Percentiles rank a stretch among this genome's conserved stretches.
phyloP scores from a whole-genome alignment of 805 yeast genomes.

The Zygotorulaspora sp. region DNA sequence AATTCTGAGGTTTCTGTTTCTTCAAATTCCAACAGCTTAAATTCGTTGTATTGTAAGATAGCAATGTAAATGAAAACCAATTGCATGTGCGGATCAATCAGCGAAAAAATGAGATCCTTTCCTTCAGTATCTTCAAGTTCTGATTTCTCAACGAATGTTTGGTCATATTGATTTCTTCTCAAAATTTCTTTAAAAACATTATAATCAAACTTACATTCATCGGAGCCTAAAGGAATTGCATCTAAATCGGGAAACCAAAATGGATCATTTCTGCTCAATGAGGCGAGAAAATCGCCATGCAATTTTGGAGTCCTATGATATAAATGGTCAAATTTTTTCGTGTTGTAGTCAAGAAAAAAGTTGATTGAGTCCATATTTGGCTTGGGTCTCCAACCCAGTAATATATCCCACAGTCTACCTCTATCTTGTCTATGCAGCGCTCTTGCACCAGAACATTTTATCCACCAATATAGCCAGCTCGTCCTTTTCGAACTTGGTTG shows the following conservation, averaged over 20 bases:
- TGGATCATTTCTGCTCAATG: slow-evolving; percentile 26
- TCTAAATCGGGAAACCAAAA: slow-evolving; percentile 38
- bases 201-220: slow-evolving; percentile 25
- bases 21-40: slow-evolving; percentile 77
- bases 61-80: slow-evolving; percentile 73
- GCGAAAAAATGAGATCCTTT: slow-evolving; percentile 36
- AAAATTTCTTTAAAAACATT: slow-evolving; percentile 31
- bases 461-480: slow-evolving; percentile 95
- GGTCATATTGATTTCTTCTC: slow-evolving; percentile 26
- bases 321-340: slow-evolving; percentile 30
- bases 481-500: slow-evolving; percentile 53
- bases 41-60: slow-evolving; percentile 72
- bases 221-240: slow-evolving; percentile 25
- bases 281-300: slow-evolving; percentile 15
- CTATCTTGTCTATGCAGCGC: slow-evolving; percentile 77
- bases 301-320: slow-evolving; percentile 21
- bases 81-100: slow-evolving; percentile 70
- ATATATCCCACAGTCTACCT: slow-evolving; percentile 84
- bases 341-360: slow-evolving; percentile 35
- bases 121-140: slow-evolving; percentile 4
- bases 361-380: slow-evolving; percentile 31
- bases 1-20: slow-evolving; percentile 84
- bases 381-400: slow-evolving; percentile 68
- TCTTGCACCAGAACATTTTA: slow-evolving; percentile 83
- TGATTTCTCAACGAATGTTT: slow-evolving; percentile 6